Evolutionary conservation across 1,139 yeast genomes (phyloP).

Genomic region (Candida anutae): DNA sequence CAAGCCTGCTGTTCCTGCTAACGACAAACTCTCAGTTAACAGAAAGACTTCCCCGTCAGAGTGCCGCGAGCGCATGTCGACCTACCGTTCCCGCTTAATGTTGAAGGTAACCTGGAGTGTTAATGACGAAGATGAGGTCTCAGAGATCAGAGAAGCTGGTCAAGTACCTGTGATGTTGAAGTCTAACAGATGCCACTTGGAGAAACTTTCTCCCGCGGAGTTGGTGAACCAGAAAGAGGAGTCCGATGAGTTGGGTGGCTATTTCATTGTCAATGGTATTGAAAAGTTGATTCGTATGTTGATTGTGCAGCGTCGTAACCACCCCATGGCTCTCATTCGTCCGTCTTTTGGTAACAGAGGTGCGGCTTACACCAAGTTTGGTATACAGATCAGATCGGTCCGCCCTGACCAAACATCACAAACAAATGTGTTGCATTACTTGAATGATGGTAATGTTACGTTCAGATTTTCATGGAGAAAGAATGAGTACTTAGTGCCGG

Average conservation of each 20-base stretch:
- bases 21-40: conserved; percentile 73
- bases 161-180: conserved; percentile 85
- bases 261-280: conserved; percentile 92
- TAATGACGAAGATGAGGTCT: conserved; percentile 74
- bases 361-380: conserved; percentile 77
- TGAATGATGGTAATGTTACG: conserved; percentile 93
- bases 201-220: conserved; percentile 73
- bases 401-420: conserved; percentile 97
- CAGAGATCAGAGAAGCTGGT: conserved; percentile 88
- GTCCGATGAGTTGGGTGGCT: conserved; percentile 94
- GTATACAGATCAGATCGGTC: conserved; percentile 90
- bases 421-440: conserved; percentile 90
- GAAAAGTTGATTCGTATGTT: conserved; percentile 95
- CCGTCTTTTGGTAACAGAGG: conserved; percentile 95
- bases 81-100: conserved; percentile 68
- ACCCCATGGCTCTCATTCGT: conserved; percentile 95
- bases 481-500: conserved; percentile 91
- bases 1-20: conserved; percentile 67
- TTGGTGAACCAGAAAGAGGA: conserved; percentile 79
- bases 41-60: conserved; percentile 82
- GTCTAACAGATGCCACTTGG: conserved; percentile 85
- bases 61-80: conserved; percentile 81
- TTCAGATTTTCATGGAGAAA: conserved; percentile 96
- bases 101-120: conserved; percentile 78
- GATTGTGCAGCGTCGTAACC: conserved; percentile 95